Evolutionary conservation across 371 early-diverging fungal genomes (phyloP).

Genomic region (Fennellomyces sp.): DNA sequence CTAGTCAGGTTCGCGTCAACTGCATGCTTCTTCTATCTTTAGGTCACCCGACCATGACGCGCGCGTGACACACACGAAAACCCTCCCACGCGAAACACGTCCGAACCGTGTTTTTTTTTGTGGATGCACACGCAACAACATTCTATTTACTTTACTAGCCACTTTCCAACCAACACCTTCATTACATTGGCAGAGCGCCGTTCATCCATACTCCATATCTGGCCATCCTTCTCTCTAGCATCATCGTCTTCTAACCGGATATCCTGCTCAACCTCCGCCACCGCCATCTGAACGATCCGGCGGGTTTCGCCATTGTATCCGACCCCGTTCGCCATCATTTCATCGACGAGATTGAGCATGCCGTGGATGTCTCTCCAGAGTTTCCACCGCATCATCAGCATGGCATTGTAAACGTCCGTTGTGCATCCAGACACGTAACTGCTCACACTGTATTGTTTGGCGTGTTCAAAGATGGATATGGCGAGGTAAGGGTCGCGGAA

Average conservation of each 20-base stretch:
- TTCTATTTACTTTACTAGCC: slow-evolving; percentile 27
- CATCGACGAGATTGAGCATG: slow-evolving; percentile 39
- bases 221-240: slow-evolving; percentile 10
- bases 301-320: slow-evolving; percentile 29
- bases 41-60: no score
- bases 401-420: slow-evolving; percentile 34
- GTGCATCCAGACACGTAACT: slow-evolving; percentile 52
- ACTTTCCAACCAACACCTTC: slow-evolving; percentile 41
- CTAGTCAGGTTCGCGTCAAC: no score
- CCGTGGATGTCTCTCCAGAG: slow-evolving; percentile 42
- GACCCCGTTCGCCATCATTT: slow-evolving; percentile 46
- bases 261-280: slow-evolving; percentile 29
- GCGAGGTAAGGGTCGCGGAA: slow-evolving; percentile 48
- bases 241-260: not conserved
- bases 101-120: no score
- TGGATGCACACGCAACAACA: not conserved
- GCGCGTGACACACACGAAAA: no score
- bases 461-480: slow-evolving; percentile 47
- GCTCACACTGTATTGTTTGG: slow-evolving; percentile 30
- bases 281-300: slow-evolving; percentile 23
- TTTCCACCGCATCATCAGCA: slow-evolving; percentile 37
- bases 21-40: no score
- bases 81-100: no score
- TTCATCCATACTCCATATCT: slow-evolving; percentile 40
- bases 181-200: slow-evolving; percentile 31